Conservation (phyloP, 164 flowering plant species). For the Umbilicus rupestris region DNA sequence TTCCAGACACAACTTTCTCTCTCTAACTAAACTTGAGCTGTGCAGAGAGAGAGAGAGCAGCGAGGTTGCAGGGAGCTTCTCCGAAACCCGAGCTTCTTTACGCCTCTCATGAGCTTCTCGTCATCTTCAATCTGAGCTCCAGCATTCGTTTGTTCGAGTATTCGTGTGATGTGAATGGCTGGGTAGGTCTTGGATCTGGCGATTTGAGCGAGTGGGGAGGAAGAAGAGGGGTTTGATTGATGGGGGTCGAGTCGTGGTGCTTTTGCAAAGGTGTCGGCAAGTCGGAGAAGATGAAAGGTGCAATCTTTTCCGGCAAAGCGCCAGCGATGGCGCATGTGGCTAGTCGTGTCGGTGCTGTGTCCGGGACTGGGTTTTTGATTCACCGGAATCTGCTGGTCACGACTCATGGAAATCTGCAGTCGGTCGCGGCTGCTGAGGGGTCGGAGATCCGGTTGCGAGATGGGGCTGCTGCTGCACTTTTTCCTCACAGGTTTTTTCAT, state of each 20-base stretch:
- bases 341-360: slow-evolving; percentile 12
- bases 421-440: slow-evolving; percentile 58
- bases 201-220: background rate
- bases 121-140: background rate
- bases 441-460: slow-evolving; percentile 76
- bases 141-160: too few relatives aligned
- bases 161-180: too few relatives aligned
- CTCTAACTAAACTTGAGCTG: too few relatives aligned
- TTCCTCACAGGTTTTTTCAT: slow-evolving; percentile 63
- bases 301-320: slow-evolving; percentile 55
- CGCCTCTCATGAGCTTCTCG: background rate
- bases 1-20: too few relatives aligned
- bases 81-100: slow-evolving; percentile 1
- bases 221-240: background rate
- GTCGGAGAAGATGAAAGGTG: slow-evolving; percentile 73
- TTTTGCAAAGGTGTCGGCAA: slow-evolving; percentile 93
- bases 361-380: slow-evolving; percentile 65
- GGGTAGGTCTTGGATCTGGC: slow-evolving; percentile 2
- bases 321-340: slow-evolving; percentile 58
- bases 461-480: slow-evolving; percentile 52
- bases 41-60: too few relatives aligned
- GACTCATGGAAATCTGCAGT: slow-evolving; percentile 71
- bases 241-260: slow-evolving; percentile 58
- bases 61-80: background rate
- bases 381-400: slow-evolving; percentile 76